Percentiles rank a stretch among this genome's conserved stretches.
phyloP scores from a whole-genome alignment of 1,139 yeast genomes.

The Nakaseomyces bracarensis region DNA sequence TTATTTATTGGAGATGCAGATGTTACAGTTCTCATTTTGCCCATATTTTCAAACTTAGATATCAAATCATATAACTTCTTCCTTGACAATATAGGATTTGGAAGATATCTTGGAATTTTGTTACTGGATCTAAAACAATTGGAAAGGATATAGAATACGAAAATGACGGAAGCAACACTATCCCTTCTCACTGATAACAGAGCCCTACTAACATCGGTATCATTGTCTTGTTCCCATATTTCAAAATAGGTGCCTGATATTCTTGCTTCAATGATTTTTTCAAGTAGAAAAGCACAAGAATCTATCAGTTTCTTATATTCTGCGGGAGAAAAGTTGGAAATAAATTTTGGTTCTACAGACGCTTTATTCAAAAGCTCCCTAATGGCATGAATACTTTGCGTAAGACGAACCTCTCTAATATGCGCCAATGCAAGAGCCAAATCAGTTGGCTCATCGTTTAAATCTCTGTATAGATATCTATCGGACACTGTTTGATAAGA shows the following conservation, averaged over 20 bases:
- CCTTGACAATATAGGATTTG: constrained; percentile 39
- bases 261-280: constrained; percentile 41
- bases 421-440: constrained; percentile 38
- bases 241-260: constrained; percentile 41
- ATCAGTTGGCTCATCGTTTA: constrained; percentile 40
- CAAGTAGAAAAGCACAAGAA: constrained; percentile 36
- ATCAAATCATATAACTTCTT: constrained; percentile 38
- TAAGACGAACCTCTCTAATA: constrained; percentile 41
- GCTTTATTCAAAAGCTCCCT: constrained; percentile 35
- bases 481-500: constrained; percentile 43
- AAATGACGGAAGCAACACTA: constrained; percentile 40
- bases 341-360: constrained; percentile 34
- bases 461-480: constrained; percentile 41
- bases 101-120: constrained; percentile 38
- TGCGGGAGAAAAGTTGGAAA: constrained; percentile 27
- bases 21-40: background rate
- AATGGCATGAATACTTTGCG: constrained; percentile 37
- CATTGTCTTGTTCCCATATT: constrained; percentile 38
- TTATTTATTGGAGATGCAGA: background rate
- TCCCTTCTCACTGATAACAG: constrained; percentile 40
- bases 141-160: constrained; percentile 36
- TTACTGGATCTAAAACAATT: constrained; percentile 37
- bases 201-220: constrained; percentile 33
- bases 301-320: constrained; percentile 32
- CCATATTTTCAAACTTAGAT: constrained; percentile 26